A percentile compares a stretch with the other conserved stretches of the same genome.
Conservation (phyloP, 106 monocot species). For the Dioscorea dumetorum region DNA sequence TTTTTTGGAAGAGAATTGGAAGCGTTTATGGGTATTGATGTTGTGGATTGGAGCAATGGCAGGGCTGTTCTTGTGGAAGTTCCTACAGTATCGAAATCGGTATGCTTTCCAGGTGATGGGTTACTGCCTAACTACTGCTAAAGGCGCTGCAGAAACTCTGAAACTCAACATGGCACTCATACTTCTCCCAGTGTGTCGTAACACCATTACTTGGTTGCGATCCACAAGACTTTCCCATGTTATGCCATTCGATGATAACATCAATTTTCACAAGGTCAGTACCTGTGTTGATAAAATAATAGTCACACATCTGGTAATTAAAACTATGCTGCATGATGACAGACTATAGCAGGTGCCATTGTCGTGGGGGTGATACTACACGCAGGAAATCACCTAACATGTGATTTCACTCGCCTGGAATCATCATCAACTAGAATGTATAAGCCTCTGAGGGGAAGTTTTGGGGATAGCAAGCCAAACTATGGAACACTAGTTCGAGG, state of each 20-base stretch:
- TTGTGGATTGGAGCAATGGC: constrained; percentile 60
- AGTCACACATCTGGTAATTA: too few relatives aligned
- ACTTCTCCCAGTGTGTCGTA: constrained; percentile 81
- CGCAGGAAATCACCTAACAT: constrained; percentile 72
- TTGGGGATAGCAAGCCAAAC: constrained; percentile 63
- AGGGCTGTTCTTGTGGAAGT: constrained; percentile 81
- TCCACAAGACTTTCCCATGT: constrained; percentile 36
- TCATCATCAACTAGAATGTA: constrained; percentile 28
- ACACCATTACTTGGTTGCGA: constrained; percentile 83
- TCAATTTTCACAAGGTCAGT: constrained; percentile 94
- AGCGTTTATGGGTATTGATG: constrained; percentile 58
- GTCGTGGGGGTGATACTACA: constrained; percentile 85
- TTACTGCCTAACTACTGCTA: constrained; percentile 79
- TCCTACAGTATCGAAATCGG: constrained; percentile 62
- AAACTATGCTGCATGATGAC: neutral
- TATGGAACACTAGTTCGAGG: constrained; percentile 47
- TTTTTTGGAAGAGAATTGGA: constrained; percentile 85
- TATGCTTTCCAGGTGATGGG: constrained; percentile 88
- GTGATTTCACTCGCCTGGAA: constrained; percentile 75
- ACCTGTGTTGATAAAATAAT: too few relatives aligned
- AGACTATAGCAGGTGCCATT: constrained; percentile 86
- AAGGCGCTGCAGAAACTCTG: constrained; percentile 91
- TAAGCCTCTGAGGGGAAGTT: constrained; percentile 22
- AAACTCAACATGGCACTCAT: constrained; percentile 92
- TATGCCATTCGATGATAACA: constrained; percentile 85